Evolutionary conservation across 202 grass and related monocot genomes (phyloP), one percentile per base, ranked within the genome.

Genomic region (Cymbopogon flexuosus): DNA sequence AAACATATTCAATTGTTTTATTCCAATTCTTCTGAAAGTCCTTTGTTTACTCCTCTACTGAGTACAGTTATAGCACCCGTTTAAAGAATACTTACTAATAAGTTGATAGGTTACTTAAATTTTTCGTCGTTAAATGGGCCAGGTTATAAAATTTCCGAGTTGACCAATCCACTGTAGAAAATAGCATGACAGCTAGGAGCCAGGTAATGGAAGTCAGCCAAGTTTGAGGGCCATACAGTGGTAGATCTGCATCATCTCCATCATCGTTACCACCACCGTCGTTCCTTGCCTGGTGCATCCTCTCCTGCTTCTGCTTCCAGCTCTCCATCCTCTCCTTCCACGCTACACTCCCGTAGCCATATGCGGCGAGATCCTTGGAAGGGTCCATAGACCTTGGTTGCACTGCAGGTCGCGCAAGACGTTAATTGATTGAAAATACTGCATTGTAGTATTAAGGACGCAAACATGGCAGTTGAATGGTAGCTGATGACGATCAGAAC

Each of bases 241-340:
- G 86, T 9, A 94, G 84, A 83, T 95, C 89, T 72, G 79, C 83
- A 82, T 89, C 81, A 66, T 93, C 93, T 0, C 83, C 65, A 70
- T 80, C 65, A 1, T 70, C 85, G 8, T 93, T 80, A 18, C 83
- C 80, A 6, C 83, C 72, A 18, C 84, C 89, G 5, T 90, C 88
- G 22, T 85, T 93, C 80, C 91, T 81, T 71, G 76, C 73, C 39
- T 90, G 91, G 12, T 91, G 81, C 35, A 87, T 65, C 80, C 91
- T 91, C 45, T 97, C 93, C 72, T 97, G 93, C 81, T 93, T 97
- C 84, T 91, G 93, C 81, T 97, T 97, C 93, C 93, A 97, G 69
- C 84, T 79, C 80, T 97, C 90, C 88, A 91, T 97, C 81, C 93
- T 91, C 84, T 97, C 90, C 87, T 93, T 91, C 93, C 93, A 97